A percentile compares a stretch with the other conserved stretches of the same genome.
Evolutionary conservation across 495 filamentous ascomycete species (phyloP).

Genomic region (Trypethelium eluteriae): DNA sequence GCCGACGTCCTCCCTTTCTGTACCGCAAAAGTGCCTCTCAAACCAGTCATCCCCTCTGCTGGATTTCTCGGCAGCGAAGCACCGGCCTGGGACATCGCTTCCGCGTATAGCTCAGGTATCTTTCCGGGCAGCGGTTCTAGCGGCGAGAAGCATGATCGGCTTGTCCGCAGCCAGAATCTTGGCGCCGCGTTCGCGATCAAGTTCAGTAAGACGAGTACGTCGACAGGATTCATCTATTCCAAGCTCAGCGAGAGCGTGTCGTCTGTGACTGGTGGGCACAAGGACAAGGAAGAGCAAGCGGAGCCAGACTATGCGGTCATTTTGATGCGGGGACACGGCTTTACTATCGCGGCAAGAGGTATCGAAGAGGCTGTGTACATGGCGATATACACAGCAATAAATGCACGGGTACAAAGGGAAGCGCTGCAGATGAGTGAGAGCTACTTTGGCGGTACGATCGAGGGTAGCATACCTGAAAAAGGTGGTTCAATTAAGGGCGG

Average conservation of each 20-base stretch:
- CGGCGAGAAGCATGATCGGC: constrained; percentile 31
- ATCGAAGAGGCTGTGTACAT: constrained; percentile 35
- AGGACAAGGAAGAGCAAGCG: constrained; percentile 5
- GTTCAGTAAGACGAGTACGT: constrained; percentile 31
- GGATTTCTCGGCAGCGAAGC: constrained; percentile 40
- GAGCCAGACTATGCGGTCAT: constrained; percentile 29
- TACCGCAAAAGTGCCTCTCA: constrained; percentile 39
- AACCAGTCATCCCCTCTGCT: constrained; percentile 42
- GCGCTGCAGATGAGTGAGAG: constrained; percentile 29
- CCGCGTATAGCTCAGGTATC: neutral
- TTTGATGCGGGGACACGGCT: constrained; percentile 36
- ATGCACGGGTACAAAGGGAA: constrained; percentile 31
- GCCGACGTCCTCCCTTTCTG: constrained; percentile 42
- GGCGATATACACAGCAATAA: constrained; percentile 33
- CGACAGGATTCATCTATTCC: constrained; percentile 9
- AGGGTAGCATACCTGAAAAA: constrained; percentile 26
- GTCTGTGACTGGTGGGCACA: neutral
- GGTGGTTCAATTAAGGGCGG: constrained; percentile 35
- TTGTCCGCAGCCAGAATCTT: constrained; percentile 40
- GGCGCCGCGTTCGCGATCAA: constrained; percentile 40
- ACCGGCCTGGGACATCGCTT: constrained; percentile 32
- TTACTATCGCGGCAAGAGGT: constrained; percentile 27
- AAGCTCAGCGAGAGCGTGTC: constrained; percentile 6
- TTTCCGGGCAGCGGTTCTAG: constrained; percentile 24
- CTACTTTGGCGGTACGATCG: constrained; percentile 26